A percentile compares a stretch with the other conserved stretches of the same genome.
phyloP scores from a whole-genome alignment of 2,329 filamentous ascomycete species.

The Lachnellula hyalina region DNA sequence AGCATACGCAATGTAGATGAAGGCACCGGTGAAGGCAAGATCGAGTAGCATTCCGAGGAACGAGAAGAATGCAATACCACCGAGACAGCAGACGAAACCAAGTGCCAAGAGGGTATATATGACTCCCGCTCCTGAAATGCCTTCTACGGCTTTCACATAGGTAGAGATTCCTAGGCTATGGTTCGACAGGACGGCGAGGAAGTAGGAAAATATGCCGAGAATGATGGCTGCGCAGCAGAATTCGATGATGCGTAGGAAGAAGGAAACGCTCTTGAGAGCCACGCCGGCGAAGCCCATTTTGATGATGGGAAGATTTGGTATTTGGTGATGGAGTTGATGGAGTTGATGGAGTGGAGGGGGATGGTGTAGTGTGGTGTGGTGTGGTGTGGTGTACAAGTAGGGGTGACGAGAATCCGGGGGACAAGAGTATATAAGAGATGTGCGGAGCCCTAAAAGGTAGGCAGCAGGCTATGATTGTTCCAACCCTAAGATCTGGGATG shows the following conservation, averaged over 20 bases:
- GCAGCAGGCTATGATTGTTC: no score
- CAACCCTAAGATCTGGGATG: no score
- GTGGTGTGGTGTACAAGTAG: neutral
- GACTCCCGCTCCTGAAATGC: constrained; percentile 68
- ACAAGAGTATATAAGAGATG: neutral
- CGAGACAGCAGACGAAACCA: constrained; percentile 72
- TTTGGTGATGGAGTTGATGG: neutral
- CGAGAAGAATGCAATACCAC: constrained; percentile 68
- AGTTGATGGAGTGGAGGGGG: neutral
- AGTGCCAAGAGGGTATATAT: constrained; percentile 71
- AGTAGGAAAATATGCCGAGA: constrained; percentile 78
- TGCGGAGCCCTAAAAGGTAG: neutral
- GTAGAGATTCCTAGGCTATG: constrained; percentile 58
- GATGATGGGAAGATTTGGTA: neutral
- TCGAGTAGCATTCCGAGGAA: constrained; percentile 71
- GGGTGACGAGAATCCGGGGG: no score
- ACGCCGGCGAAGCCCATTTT: constrained; percentile 56
- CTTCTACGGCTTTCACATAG: constrained; percentile 68
- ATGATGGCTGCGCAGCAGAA: constrained; percentile 69
- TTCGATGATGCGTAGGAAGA: constrained; percentile 67
- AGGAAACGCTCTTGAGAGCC: constrained; percentile 64
- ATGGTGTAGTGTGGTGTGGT: neutral
- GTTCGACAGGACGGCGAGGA: constrained; percentile 66
- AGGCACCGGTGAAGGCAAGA: constrained; percentile 66
- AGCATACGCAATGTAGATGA: constrained; percentile 75